These are phyloP conservation scores for Micractinium sp. DNA, from an alignment of 139 green algal species.

Conservation along the genomic window DNA sequence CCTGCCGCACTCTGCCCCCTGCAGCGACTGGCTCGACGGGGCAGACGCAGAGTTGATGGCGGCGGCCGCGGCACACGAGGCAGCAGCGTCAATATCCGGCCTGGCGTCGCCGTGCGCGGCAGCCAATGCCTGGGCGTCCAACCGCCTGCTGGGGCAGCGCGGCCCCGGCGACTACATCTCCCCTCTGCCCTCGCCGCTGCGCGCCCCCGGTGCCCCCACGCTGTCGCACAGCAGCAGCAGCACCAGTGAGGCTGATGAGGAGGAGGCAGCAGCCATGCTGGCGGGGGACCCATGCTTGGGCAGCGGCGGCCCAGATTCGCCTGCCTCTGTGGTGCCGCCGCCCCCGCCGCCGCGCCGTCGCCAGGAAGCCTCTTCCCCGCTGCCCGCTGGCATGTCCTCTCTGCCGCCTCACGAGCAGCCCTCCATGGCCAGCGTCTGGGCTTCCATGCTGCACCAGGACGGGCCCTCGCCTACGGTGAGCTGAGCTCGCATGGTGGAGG, in stretches of 20 bases:
- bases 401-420: background rate
- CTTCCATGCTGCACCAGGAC: background rate
- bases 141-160: background rate
- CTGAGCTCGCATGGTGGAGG: background rate
- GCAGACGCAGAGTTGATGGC: background rate
- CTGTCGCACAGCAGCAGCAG: background rate
- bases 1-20: background rate
- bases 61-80: background rate
- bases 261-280: background rate
- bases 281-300: background rate
- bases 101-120: background rate
- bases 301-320: background rate
- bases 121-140: constrained; percentile 1
- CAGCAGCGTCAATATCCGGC: too few relatives aligned
- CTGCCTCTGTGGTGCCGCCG: constrained; percentile 1
- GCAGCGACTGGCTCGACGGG: constrained; percentile 6
- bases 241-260: background rate
- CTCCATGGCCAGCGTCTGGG: constrained; percentile 3
- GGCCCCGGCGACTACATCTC: background rate
- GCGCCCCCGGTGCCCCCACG: background rate
- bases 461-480: background rate
- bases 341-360: background rate
- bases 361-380: background rate
- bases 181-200: background rate
- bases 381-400: too few relatives aligned